Conservation (phyloP, 2,329 filamentous ascomycete genomes). For the Calonectria pseudoturangicola region DNA sequence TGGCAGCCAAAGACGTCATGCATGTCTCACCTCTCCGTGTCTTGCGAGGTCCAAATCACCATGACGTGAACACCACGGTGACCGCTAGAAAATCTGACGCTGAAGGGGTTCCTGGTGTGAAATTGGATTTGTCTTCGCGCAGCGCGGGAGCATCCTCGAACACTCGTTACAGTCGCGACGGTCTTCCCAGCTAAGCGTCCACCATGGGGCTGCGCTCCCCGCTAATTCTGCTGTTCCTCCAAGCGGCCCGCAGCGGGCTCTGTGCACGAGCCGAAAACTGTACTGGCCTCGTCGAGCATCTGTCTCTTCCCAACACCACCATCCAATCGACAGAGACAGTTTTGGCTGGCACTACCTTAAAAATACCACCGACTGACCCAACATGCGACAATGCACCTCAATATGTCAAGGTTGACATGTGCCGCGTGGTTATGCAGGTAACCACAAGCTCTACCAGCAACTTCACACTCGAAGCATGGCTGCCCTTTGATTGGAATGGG, state of each 20-base stretch:
- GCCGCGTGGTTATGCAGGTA: not conserved
- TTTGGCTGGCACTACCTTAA: not conserved
- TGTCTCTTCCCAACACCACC: not conserved
- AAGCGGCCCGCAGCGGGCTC: not conserved
- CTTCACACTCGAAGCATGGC: slow-evolving; percentile 68
- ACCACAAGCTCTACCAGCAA: slow-evolving; percentile 55
- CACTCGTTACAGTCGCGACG: not conserved
- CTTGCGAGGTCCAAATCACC: not conserved
- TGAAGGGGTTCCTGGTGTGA: not conserved
- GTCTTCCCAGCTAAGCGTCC: not conserved
- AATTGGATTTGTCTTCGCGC: not conserved
- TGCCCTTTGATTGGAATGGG: slow-evolving; percentile 65
- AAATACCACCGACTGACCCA: not conserved
- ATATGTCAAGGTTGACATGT: not conserved
- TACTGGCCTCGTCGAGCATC: not conserved
- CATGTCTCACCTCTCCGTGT: not conserved
- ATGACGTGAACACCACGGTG: not conserved
- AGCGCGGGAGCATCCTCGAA: not conserved
- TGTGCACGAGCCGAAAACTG: not conserved
- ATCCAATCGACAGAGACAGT: not conserved
- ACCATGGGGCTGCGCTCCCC: not conserved
- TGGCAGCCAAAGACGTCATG: not conserved
- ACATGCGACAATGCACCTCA: slow-evolving; percentile 17
- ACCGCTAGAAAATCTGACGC: not conserved
- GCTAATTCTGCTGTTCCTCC: slow-evolving; percentile 8